These are phyloP conservation scores for Syzygium jambos DNA, from an alignment of 345 rosid genomes.

Conservation along the genomic window DNA sequence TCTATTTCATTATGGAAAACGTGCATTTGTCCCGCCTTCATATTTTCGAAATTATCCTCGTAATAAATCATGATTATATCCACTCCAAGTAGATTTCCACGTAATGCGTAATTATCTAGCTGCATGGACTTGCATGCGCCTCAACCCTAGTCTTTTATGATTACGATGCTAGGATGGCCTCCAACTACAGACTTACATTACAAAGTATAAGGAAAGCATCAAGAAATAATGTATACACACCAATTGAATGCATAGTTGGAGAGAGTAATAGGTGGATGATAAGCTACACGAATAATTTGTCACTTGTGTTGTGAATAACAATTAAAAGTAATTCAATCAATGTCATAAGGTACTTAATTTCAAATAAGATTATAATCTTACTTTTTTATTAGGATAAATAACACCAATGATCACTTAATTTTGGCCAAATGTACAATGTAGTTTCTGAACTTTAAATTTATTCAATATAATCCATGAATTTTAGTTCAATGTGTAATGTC, in stretches of 20 bases:
- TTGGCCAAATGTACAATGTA: rapidly evolving
- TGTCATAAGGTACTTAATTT: no score
- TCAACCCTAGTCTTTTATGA: not conserved
- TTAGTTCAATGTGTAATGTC: no score
- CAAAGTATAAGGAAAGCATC: not conserved
- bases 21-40: not conserved
- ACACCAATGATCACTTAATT: no score
- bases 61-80: not conserved
- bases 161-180: not conserved
- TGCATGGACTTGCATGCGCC: not conserved
- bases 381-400: no score
- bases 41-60: not conserved
- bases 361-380: no score
- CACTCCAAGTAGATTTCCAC: not conserved
- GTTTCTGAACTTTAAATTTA: rapidly evolving
- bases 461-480: no score
- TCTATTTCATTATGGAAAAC: not conserved
- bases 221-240: not conserved
- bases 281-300: not conserved
- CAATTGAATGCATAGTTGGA: not conserved
- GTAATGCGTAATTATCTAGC: not conserved
- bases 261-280: not conserved
- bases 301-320: not conserved
- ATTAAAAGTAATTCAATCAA: not conserved
- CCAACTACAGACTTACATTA: not conserved